Conservation (phyloP, 1,139 yeast genomes). For the Trichomonascaceae sp. region DNA sequence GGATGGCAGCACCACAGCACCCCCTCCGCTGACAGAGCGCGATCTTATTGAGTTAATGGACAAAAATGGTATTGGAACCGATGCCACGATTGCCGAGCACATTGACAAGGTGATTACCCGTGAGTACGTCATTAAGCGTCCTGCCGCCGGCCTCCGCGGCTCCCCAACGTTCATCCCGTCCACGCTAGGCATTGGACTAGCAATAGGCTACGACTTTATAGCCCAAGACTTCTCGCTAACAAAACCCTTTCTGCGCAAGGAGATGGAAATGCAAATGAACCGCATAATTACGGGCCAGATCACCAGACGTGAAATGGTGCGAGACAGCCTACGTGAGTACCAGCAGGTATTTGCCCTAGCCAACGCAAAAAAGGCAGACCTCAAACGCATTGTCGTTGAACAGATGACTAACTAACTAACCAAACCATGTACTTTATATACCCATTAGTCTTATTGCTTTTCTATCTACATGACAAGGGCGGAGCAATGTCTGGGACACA, state of each 20-base stretch:
- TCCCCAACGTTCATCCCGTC: conserved; percentile 49
- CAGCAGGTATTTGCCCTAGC: conserved; percentile 31
- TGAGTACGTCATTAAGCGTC: conserved; percentile 44
- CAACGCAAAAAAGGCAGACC: conserved; percentile 14
- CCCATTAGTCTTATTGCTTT: no score
- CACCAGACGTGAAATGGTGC: conserved; percentile 41
- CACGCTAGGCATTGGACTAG: conserved; percentile 71
- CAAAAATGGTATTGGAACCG: conserved; percentile 95
- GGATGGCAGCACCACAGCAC: conserved; percentile 71
- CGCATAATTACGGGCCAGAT: conserved; percentile 55
- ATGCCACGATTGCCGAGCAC: conserved; percentile 98
- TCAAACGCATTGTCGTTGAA: no score
- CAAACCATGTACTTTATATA: no score
- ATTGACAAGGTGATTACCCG: conserved; percentile 65
- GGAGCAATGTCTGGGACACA: no score
- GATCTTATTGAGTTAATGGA: conserved; percentile 93
- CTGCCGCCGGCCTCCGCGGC: conserved; percentile 6
- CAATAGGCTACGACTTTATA: conserved; percentile 75
- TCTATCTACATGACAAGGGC: no score
- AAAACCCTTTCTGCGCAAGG: conserved; percentile 76
- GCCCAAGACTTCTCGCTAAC: conserved; percentile 65
- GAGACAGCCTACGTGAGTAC: conserved; percentile 46
- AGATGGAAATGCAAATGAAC: conserved; percentile 54
- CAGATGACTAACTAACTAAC: no score
- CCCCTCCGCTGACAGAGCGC: conserved; percentile 76